Conservation (phyloP, 2,329 filamentous ascomycete genomes). For the Rugonectria rugulosa region DNA sequence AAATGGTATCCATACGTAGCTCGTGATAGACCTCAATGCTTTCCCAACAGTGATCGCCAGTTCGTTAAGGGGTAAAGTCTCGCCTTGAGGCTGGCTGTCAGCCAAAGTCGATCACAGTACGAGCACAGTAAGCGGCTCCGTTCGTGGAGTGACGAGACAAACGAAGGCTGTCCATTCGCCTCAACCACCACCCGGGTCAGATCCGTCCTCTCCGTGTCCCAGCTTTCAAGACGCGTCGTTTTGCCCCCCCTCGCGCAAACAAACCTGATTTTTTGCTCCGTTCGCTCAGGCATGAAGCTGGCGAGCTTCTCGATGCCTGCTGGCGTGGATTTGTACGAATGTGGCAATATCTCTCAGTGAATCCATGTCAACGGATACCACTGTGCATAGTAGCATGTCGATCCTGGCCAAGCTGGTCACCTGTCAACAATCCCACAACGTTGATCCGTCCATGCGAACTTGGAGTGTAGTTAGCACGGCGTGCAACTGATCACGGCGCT, state of each 20-base stretch:
- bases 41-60: conserved; percentile 20
- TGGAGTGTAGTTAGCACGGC: conserved; percentile 24
- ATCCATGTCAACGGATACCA: conserved; percentile 16
- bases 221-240: conserved; percentile 3
- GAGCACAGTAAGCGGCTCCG: conserved; percentile 13
- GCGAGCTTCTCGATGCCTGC: background rate
- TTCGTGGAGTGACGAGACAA: conserved; percentile 12
- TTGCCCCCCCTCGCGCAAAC: conserved; percentile 5
- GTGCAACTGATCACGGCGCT: no score
- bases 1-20: no score
- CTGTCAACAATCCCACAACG: conserved; percentile 22
- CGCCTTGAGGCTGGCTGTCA: no score
- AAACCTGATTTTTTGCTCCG: background rate
- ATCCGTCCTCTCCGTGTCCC: conserved; percentile 1
- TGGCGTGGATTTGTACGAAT: conserved; percentile 31
- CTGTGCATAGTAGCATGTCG: no score
- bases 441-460: conserved; percentile 10
- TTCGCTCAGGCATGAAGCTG: background rate
- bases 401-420: conserved; percentile 33
- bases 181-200: background rate
- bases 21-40: background rate
- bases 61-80: conserved; percentile 12
- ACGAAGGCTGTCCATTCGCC: conserved; percentile 1
- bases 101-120: no score
- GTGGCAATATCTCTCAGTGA: conserved; percentile 33